Evolutionary conservation across 1,284 basidiomycete species (phyloP), one percentile per base, ranked within the genome.

Genomic region (Leccinum pallidistipes): DNA sequence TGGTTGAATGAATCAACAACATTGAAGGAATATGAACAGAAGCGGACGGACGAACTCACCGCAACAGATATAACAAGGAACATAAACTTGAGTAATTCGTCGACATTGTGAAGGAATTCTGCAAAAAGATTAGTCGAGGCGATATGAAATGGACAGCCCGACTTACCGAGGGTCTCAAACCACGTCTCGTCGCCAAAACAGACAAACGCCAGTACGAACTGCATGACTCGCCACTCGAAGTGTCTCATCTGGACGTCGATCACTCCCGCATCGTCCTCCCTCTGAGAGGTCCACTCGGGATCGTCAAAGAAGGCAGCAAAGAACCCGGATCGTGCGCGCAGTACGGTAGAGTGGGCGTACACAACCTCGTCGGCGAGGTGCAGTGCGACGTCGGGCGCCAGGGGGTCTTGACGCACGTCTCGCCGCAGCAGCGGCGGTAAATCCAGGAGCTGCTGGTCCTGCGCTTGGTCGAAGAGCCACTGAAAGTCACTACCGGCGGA

Each of bases 271-370:
- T 70, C 66, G n/a, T 80, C 80, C 80, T 86, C 83, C 10, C 92
- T 82, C 24, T 81, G 79, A 21, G 66, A 70, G 3, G 92, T 92
- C 95, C 97, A 98, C 47, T 88, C 92, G 27, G 82, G 79, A 67
- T 95, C 88, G 55, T 87, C 87, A 72, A 97, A 95, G 74, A 99
- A 90, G n/a, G 86, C 85, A 6, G 86, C 79, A 71, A 98, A 98
- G 72, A 98, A 92, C 1, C 87, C 84, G 50, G 91, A 96, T 3
- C 97, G 85, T 0, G 93, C 86, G 2, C 94, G 83, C 18, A 99
- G 80, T 16, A 98, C 74, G 10, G 81, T 74, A 0, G 95, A 94
- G 72, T 97, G 90, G 8, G 84, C 86, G 29, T 75, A 77, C 0
- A 98, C 83, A 5, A 85, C 80, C 55, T 81, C 79, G 68, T 98